Evolutionary conservation across 179 eudicot genomes (phyloP), one percentile per base, ranked within the genome.

Genomic region (Nepenthes alata): DNA sequence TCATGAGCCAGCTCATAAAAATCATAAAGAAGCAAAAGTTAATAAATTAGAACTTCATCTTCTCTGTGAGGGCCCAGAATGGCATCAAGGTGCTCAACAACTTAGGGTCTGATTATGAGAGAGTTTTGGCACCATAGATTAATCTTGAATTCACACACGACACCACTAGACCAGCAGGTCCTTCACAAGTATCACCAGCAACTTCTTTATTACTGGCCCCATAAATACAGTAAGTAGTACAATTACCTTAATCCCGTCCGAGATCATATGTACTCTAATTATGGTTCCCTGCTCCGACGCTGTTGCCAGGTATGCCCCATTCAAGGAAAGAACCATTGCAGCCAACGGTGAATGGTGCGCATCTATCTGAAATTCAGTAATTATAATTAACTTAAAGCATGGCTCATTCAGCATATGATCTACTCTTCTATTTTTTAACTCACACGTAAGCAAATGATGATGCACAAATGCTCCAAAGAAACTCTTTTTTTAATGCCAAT

Each of bases 251-350:
- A 86, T 79, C 47, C 95, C 95, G 10, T 89, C 95, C 61, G 91
- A 82, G 63, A 91, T 68, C 37, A 74, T 74, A 75, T 91, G 90
- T 58, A 89, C 85, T 80, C 98, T 77, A 72, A 89, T 75, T 64
- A 89, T 82, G 69, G 98, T 91, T 68, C 98, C 98, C 68, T 91
- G 93, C 74, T 89, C 96, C 65, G 98, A 91, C 72, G 95, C 95
- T 58, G 96, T 89, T 47, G 95, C 89, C 67, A 91, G 72, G 78
- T 84, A 83, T 80, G 77, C 78, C 55, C 95, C 96, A 62, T 85
- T 83, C 41, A 85, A 78, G 54, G 98, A 89, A 69, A 91, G 80
- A 58, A 72, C 77, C 70, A 89, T 75, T 60, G 95, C 91, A 72
- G 85, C 81, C 76, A 91, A 66, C 55, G 95, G 94, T 37, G 96